Base-by-base conservation (phyloP, 2,329 filamentous ascomycete species). In the Cladorrhinum sp. region DNA sequence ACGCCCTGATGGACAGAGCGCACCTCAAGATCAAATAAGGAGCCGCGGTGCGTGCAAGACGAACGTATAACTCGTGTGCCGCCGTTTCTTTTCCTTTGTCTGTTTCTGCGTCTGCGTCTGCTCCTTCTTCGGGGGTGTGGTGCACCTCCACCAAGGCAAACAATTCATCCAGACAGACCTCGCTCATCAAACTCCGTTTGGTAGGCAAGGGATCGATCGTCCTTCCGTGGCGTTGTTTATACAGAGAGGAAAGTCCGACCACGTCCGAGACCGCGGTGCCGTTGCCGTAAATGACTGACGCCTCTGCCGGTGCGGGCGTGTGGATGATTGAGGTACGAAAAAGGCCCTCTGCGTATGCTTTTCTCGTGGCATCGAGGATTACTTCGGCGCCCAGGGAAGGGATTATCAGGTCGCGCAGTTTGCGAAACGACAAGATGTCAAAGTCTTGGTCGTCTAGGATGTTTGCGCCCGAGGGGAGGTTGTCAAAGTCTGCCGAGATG, bases 281-380 rank as follows among this genome's bases (percentile, higher is more conserved):
- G 63, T 59, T 77, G 66, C 52, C 85, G 79, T 62, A 89, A 69
- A 79, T 89, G 78, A 77, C 80, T 0, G 72, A 79, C 12, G 81
- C 80, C 65, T 92, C 86, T 0, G 75, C 72, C 0, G 79, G 78
- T 0, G 80, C 75, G 0, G 86, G 84, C 1, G 81, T 74, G 72
- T 96, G 92, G 55, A 97, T 86, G 60, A 96, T 85, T 1, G 92
- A 96, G 28, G 86, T 90, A 51, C 82, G 81, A 76, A 98, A 96
- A 1, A 99, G 82, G 23, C 86, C 88, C 65, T 88, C 83, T 0
- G 89, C 85, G 69, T 93, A 96, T 1, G 83, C 76, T 57, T 83
- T 83, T 46, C 92, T 85, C 2, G 88, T 85, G 64, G 79, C 78
- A 65, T 93, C 87, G 1, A 86, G 80, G 6, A 97, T 82, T 1